Percentiles rank a stretch among this genome's conserved stretches.
Evolutionary conservation across 441 rosid species (phyloP).

Genomic region (Euphorbia celastroides): DNA sequence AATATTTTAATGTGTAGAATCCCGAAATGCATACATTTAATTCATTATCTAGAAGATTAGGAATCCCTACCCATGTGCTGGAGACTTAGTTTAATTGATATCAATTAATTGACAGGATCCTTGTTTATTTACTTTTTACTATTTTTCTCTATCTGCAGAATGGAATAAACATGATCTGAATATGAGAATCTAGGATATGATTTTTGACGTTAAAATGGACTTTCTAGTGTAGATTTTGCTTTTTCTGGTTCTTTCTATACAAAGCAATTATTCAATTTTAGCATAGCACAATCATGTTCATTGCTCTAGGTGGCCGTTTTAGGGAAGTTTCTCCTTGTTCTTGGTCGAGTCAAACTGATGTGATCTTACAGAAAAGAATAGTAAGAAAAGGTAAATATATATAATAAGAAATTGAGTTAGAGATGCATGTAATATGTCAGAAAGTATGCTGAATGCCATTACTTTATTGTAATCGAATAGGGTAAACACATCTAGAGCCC

Average conservation of each 20-base stretch:
- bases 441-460: too few relatives aligned
- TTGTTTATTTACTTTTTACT: not conserved
- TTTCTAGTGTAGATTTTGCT: not conserved
- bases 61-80: not conserved
- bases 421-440: too few relatives aligned
- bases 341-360: not conserved
- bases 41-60: not conserved
- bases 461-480: too few relatives aligned
- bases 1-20: constrained; percentile 16
- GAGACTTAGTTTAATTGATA: not conserved
- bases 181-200: not conserved
- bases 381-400: too few relatives aligned
- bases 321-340: not conserved
- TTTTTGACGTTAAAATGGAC: not conserved
- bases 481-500: too few relatives aligned
- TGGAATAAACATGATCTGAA: not conserved
- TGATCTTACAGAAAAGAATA: not conserved
- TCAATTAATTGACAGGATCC: not conserved
- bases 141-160: not conserved
- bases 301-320: not conserved
- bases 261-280: not conserved
- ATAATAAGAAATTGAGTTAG: too few relatives aligned
- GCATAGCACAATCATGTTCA: not conserved
- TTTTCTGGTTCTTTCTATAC: not conserved
- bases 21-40: not conserved